Percentiles rank a stretch among this genome's conserved stretches.
phyloP scores from a whole-genome alignment of 306 rosid species.

The Pachyrhizus erosus region DNA sequence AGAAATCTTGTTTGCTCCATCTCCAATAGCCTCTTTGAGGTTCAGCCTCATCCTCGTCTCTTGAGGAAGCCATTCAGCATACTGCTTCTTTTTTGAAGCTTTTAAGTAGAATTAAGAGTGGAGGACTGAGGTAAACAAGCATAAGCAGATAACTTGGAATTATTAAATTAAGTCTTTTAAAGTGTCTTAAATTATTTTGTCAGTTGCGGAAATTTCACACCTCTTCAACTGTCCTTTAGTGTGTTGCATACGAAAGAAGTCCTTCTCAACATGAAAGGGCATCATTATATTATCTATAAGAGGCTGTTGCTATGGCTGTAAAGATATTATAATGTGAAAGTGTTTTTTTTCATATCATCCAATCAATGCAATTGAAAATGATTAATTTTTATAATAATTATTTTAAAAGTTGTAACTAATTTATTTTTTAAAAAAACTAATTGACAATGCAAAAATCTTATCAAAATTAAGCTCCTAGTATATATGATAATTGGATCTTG shows the following conservation, averaged over 20 bases:
- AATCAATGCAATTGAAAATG: not conserved
- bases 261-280: no score
- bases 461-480: not conserved
- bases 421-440: no score
- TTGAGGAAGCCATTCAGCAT: constrained; percentile 40
- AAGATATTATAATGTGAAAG: not conserved
- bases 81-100: constrained; percentile 5
- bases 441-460: no score
- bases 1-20: constrained; percentile 77
- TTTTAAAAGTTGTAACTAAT: no score
- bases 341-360: not conserved
- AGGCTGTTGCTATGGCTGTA: not conserved
- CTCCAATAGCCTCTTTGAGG: constrained; percentile 71
- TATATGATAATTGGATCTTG: not conserved
- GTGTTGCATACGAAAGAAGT: not conserved
- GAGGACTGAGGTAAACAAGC: not conserved
- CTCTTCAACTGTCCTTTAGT: not conserved
- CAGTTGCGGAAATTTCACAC: constrained; percentile 26
- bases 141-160: not conserved
- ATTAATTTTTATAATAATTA: no score
- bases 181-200: not conserved
- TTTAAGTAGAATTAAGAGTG: not conserved
- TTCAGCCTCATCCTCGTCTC: constrained; percentile 29
- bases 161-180: not conserved
- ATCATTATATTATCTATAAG: not conserved